These are phyloP conservation scores for Mycena galericulata DNA, from an alignment of 768 basidiomycete species.

Conservation along the genomic window DNA sequence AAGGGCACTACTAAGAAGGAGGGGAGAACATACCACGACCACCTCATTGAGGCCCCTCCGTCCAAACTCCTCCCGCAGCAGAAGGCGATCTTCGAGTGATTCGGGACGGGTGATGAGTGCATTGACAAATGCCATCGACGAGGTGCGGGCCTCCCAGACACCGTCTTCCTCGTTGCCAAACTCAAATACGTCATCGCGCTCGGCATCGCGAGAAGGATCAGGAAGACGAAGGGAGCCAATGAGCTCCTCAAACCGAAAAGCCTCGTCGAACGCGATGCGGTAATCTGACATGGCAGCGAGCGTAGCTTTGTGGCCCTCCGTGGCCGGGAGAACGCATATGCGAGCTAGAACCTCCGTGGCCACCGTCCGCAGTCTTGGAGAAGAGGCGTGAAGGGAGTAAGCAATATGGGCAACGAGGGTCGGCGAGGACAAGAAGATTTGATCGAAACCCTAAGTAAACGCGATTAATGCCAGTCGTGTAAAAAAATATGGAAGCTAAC, in stretches of 20 bases:
- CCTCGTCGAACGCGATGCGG: conserved; percentile 74
- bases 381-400: conserved; percentile 20
- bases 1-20: not conserved
- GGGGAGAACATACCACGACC: conserved; percentile 73
- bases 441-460: not conserved
- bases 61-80: conserved; percentile 85
- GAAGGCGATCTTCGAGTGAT: conserved; percentile 80
- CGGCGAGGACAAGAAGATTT: conserved; percentile 18
- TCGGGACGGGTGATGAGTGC: conserved; percentile 83
- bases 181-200: conserved; percentile 46
- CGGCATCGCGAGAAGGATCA: conserved; percentile 51
- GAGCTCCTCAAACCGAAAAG: conserved; percentile 84
- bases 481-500: too few relatives aligned
- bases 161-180: conserved; percentile 71
- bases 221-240: conserved; percentile 71
- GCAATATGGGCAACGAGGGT: conserved; percentile 22
- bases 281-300: conserved; percentile 87
- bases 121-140: conserved; percentile 83
- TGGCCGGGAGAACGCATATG: conserved; percentile 78
- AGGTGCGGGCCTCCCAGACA: conserved; percentile 84
- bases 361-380: conserved; percentile 66
- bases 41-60: conserved; percentile 87
- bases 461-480: not conserved
- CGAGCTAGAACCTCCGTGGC: conserved; percentile 86
- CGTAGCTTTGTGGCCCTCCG: conserved; percentile 80